Evolutionary conservation across 1,139 yeast species (phyloP).

Genomic region (Hanseniaspora sp.): DNA sequence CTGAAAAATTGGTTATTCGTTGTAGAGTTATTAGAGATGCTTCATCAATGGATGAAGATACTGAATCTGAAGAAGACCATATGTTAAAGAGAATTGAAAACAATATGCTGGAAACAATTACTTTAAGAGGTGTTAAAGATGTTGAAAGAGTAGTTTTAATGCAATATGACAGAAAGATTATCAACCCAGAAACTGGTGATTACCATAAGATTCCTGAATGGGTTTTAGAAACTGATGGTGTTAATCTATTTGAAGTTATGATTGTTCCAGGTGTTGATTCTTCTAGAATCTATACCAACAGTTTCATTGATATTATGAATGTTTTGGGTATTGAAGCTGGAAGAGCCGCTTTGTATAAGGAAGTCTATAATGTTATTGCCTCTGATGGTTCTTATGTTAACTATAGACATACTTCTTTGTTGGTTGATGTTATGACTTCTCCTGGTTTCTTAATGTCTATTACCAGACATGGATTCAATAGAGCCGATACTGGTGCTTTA

Average conservation of each 20-base stretch:
- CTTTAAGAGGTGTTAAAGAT: constrained; percentile 92
- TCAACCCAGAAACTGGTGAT: constrained; percentile 76
- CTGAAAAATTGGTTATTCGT: constrained; percentile 90
- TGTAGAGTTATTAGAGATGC: constrained; percentile 98
- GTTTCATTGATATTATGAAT: constrained; percentile 88
- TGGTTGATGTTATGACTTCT: constrained; percentile 97
- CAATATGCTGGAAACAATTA: constrained; percentile 89
- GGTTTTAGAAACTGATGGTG: constrained; percentile 98
- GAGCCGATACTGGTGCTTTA: constrained; percentile 96
- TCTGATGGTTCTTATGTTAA: constrained; percentile 99
- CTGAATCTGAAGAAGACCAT: constrained; percentile 94
- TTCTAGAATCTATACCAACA: constrained; percentile 80
- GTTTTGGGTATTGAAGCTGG: constrained; percentile 99
- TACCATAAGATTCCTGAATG: constrained; percentile 84
- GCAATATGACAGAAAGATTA: constrained; percentile 67
- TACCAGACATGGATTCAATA: constrained; percentile 98
- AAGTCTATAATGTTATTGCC: constrained; percentile 92
- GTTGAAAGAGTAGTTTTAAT: constrained; percentile 73
- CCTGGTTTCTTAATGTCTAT: constrained; percentile 98
- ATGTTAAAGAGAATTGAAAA: constrained; percentile 90
- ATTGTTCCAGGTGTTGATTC: constrained; percentile 91
- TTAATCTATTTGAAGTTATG: constrained; percentile 89
- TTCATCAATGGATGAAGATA: constrained; percentile 82
- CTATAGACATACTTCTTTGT: constrained; percentile 93
- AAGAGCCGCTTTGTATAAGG: constrained; percentile 83